Percentiles rank a stretch among this genome's conserved stretches.
Conservation (phyloP, 768 basidiomycete genomes). For the Panellus pusillus region DNA sequence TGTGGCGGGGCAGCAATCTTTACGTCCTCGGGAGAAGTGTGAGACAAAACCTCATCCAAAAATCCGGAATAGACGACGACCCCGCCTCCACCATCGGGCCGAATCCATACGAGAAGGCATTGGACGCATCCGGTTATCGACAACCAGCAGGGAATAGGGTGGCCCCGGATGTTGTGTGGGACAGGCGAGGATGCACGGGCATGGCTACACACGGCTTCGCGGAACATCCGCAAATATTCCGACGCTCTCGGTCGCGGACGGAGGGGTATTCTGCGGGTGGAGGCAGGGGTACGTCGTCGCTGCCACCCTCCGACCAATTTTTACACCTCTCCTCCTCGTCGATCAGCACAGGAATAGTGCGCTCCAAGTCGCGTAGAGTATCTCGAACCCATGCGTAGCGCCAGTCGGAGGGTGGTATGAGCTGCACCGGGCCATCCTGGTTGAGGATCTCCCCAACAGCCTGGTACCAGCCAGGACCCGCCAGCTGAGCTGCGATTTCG, state of each 20-base stretch:
- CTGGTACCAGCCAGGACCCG: slow-evolving; percentile 83
- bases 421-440: slow-evolving; percentile 55
- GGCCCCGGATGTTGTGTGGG: slow-evolving; percentile 68
- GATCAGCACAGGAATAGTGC: slow-evolving; percentile 66
- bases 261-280: slow-evolving; percentile 79
- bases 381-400: slow-evolving; percentile 83
- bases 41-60: slow-evolving; percentile 78
- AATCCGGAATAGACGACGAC: slow-evolving; percentile 95
- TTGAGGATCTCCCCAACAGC: slow-evolving; percentile 80
- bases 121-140: slow-evolving; percentile 80
- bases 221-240: slow-evolving; percentile 64
- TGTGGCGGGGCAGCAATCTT: slow-evolving; percentile 20
- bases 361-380: slow-evolving; percentile 76
- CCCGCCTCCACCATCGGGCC: slow-evolving; percentile 86
- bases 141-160: slow-evolving; percentile 87
- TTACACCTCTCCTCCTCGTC: slow-evolving; percentile 55
- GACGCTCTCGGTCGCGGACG: slow-evolving; percentile 80
- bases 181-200: slow-evolving; percentile 39
- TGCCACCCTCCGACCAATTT: slow-evolving; percentile 53
- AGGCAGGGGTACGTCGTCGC: slow-evolving; percentile 61
- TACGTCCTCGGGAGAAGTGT: slow-evolving; percentile 32
- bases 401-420: slow-evolving; percentile 84
- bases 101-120: slow-evolving; percentile 96
- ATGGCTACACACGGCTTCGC: slow-evolving; percentile 48
- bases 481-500: slow-evolving; percentile 77